These are phyloP conservation scores for Oryza brachyantha DNA, from an alignment of 176 grass and related monocot species.

Conservation along the genomic window DNA sequence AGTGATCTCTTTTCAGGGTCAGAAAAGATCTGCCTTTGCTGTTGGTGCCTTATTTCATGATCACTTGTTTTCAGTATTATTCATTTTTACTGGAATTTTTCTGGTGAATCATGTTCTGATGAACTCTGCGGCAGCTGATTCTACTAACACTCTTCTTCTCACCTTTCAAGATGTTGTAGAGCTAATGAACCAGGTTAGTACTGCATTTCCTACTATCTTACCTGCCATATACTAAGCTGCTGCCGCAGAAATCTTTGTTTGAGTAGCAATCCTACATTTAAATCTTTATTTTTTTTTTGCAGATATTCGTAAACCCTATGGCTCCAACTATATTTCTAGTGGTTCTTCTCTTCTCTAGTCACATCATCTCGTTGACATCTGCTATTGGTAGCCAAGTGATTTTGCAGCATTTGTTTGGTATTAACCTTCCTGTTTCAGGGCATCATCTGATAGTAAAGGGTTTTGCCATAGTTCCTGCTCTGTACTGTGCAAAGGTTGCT, in stretches of 20 bases:
- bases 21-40: slow-evolving; percentile 52
- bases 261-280: slow-evolving; percentile 1
- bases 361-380: slow-evolving; percentile 75
- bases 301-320: slow-evolving; percentile 86
- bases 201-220: slow-evolving; percentile 20
- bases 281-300: too few relatives aligned
- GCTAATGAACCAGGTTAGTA: slow-evolving; percentile 88
- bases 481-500: slow-evolving; percentile 60
- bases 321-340: slow-evolving; percentile 75
- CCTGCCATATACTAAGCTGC: background rate
- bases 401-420: slow-evolving; percentile 73
- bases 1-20: slow-evolving; percentile 68
- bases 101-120: slow-evolving; percentile 91
- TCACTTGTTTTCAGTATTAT: slow-evolving; percentile 87
- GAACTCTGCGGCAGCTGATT: slow-evolving; percentile 84
- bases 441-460: slow-evolving; percentile 68
- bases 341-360: slow-evolving; percentile 91
- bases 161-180: slow-evolving; percentile 89
- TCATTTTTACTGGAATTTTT: slow-evolving; percentile 94
- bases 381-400: slow-evolving; percentile 73
- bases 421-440: slow-evolving; percentile 52
- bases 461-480: slow-evolving; percentile 67
- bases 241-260: slow-evolving; percentile 19
- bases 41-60: slow-evolving; percentile 85
- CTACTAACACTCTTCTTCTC: slow-evolving; percentile 64